Percentiles rank a stretch among this genome's conserved stretches.
These are phyloP conservation scores for Chimonanthus salicifolius DNA, from an alignment of 164 flowering plant species.

Conservation along the genomic window DNA sequence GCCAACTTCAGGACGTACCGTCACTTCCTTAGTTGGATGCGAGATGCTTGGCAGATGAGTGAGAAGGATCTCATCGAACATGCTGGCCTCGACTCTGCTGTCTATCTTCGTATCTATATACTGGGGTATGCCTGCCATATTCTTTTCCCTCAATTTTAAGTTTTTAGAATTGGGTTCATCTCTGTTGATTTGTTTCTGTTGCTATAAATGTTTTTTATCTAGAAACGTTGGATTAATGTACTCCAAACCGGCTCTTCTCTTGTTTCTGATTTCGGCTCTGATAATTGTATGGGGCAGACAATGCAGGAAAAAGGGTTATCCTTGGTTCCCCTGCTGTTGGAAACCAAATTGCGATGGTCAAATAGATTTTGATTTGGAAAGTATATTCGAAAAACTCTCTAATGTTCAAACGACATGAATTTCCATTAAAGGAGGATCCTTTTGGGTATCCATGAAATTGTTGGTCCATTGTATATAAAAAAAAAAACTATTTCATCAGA, in stretches of 20 bases:
- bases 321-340: neutral
- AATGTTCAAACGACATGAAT: too few relatives aligned
- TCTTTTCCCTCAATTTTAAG: neutral
- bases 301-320: neutral
- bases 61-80: slow-evolving; percentile 69
- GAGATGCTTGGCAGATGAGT: slow-evolving; percentile 71
- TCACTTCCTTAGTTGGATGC: slow-evolving; percentile 96
- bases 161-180: neutral
- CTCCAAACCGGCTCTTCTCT: neutral
- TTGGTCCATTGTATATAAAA: too few relatives aligned
- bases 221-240: neutral
- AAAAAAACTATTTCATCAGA: too few relatives aligned
- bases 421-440: too few relatives aligned
- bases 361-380: neutral
- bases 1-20: slow-evolving; percentile 69
- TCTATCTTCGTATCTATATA: slow-evolving; percentile 73
- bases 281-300: neutral
- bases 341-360: neutral
- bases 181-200: neutral
- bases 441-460: too few relatives aligned
- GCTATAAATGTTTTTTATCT: neutral
- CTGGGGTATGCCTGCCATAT: slow-evolving; percentile 55
- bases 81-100: slow-evolving; percentile 94
- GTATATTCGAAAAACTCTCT: neutral
- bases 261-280: neutral